Base-by-base conservation (phyloP, 2,329 filamentous ascomycete species). In the Coniochaeta sp. region DNA sequence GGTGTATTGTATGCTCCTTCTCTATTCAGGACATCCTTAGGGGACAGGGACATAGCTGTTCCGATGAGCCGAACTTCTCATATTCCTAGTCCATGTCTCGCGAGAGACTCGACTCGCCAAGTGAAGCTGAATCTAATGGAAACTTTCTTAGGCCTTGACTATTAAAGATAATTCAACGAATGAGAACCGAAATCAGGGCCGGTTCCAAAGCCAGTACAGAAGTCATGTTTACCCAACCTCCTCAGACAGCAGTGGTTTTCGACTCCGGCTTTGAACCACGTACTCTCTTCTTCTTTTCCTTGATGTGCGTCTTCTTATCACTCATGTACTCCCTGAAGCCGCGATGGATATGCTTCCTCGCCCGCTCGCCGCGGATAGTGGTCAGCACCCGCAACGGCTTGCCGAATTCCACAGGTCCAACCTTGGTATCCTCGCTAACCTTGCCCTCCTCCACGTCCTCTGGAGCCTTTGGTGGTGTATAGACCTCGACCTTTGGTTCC, bases 311-410 rank as follows among this genome's bases (percentile, higher is more conserved):
- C 62, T 69, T 70, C 60, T 67, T 62, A 40, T 71, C 67, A 24
- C 65, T 64, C 64, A 70, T 64, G 36, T 68, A 69, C 61, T 67
- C 62, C 52, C 64, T 62, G 47, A 70, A 64, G 1, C 65, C 62
- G 2, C 66, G 61, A 1, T 64, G 62, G n/a, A 67, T 66, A 33
- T 70, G 63, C 47, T 56, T 63, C n/a, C 62, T 58, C 1, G 65
- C 69, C 9, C 69, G 58, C 59, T 67, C 63, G 1, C 69, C 68
- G 3, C 69, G 63, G 9, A 71, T 61, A 8, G 61, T 64, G 11
- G 69, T 68, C 58, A 68, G 59, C 31, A 61, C 62, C 11, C 69
- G 61, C 52, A 70, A 62, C 16, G 69, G 69, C 17, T 57, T 33
- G 22, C 47, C 47, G 24, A 52, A 52, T n/a, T 52, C 47, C 5